Evolutionary conservation across 192 early-diverging fungal genomes (phyloP).

Genomic region (Coemansia sp.): DNA sequence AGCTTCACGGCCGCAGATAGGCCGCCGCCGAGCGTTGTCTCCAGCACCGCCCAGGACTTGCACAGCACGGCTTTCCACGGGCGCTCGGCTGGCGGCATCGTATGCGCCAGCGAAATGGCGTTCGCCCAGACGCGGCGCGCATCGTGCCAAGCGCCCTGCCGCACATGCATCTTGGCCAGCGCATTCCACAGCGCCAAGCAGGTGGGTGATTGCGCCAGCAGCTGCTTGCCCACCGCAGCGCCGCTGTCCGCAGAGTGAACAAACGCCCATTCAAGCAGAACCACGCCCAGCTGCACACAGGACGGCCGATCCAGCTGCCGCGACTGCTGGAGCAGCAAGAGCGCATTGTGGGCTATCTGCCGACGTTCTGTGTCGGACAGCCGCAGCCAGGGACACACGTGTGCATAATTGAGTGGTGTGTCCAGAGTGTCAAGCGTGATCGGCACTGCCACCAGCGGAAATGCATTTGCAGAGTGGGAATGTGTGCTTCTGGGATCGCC

Average conservation of each 20-base stretch:
- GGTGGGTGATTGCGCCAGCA: slow-evolving; percentile 7
- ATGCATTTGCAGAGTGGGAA: background rate
- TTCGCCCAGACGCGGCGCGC: slow-evolving; percentile 31
- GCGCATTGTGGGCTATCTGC: slow-evolving; percentile 1
- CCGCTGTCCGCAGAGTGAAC: slow-evolving; percentile 3
- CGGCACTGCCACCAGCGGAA: slow-evolving; percentile 24
- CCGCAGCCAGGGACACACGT: slow-evolving; percentile 19
- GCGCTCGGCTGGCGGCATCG: background rate
- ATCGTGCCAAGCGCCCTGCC: slow-evolving; percentile 17
- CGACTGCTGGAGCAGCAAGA: background rate
- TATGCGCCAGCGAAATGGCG: background rate
- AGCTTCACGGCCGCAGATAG: slow-evolving; percentile 7
- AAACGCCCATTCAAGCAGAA: slow-evolving; percentile 27
- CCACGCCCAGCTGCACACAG: slow-evolving; percentile 3
- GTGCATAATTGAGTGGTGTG: slow-evolving; percentile 16
- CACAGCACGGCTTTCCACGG: slow-evolving; percentile 21
- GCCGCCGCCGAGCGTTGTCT: slow-evolving; percentile 22
- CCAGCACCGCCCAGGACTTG: slow-evolving; percentile 34
- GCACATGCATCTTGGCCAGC: slow-evolving; percentile 36
- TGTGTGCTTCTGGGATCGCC: no score
- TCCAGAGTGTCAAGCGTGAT: slow-evolving; percentile 25
- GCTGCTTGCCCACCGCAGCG: background rate
- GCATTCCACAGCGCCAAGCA: slow-evolving; percentile 32
- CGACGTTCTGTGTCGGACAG: background rate
- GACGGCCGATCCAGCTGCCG: background rate